Base-by-base conservation (phyloP, 2,329 filamentous ascomycete species). In the Lasiodiplodia gonubiensis region DNA sequence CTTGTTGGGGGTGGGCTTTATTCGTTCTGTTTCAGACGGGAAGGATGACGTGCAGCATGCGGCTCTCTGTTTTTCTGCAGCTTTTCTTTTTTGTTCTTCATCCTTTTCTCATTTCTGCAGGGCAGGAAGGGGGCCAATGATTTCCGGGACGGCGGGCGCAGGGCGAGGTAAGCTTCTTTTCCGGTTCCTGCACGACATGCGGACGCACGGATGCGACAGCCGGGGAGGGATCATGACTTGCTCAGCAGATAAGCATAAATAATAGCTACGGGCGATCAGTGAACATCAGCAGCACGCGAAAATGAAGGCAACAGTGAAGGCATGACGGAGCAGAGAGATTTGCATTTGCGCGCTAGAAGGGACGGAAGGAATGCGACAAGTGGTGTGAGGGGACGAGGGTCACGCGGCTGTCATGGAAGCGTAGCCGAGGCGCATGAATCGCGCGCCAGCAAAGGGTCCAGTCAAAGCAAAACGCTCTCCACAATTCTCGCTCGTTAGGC, bases 41-140 rank as follows among this genome's bases (percentile, higher is more conserved):
- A 48, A 51, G 42, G 46, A 63, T 63, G 59, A 63, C 51, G 51
- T 55, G 51, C 51, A 46, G 37, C 18, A 46, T 54, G 63, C 63
- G 51, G 51, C 33, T 64, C 48, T 27, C 5, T 1, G 16, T 65
- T 33, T 54, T 8, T 30, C 12, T 33, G 42, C 33, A 21, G 30
- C n/a, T 39, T 46, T 54, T 53, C 25, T 10, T 30, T 55, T 46
- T 27, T 23, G 23, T 64, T 64, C 37, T 46, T 25, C 30, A 33
- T 54, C 61, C 37, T 23, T 54, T 54, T 37, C 61, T 54, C 35
- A 7, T 23, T 64, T 42, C 33, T n/a, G 57, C 37, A 16, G 23
- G 25, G 57, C 37, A 16, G 23, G 25, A 27, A n/a, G 10, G 30
- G 10, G 18, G 14, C 42, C 42, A 46, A 46, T 57, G n/a, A 3